phyloP scores from a whole-genome alignment of 306 rosid species.

The Begonia fuchsioides region DNA sequence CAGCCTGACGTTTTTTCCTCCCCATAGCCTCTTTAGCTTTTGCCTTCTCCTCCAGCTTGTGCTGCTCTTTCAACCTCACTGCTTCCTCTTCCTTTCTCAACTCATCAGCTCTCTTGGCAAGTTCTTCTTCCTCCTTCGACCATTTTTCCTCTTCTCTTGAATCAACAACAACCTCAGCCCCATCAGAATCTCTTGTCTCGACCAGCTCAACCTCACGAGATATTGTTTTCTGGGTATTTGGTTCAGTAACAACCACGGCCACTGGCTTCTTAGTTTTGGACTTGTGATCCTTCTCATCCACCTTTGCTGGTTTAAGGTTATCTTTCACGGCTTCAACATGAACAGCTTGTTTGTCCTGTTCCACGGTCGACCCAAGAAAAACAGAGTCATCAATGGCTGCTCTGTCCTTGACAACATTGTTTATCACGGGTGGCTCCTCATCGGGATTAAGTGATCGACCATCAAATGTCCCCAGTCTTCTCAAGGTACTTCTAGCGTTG shows the following conservation, averaged over 20 bases:
- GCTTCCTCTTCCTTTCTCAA: conserved; percentile 56
- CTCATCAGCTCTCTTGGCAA: conserved; percentile 47
- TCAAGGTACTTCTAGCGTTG: conserved; percentile 67
- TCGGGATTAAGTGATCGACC: conserved; percentile 75
- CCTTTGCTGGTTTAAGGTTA: conserved; percentile 27
- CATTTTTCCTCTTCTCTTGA: conserved; percentile 23
- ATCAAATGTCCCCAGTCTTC: conserved; percentile 67
- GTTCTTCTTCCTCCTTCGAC: conserved; percentile 61
- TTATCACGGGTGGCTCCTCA: conserved; percentile 60
- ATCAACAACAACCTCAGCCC: conserved; percentile 38
- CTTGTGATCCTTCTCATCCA: conserved; percentile 20
- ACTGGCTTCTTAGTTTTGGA: conserved; percentile 25
- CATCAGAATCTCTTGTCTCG: conserved; percentile 21
- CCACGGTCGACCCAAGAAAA: conserved; percentile 19
- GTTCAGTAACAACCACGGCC: conserved; percentile 16
- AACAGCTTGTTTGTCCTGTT: conserved; percentile 23
- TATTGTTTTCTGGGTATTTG: conserved; percentile 15
- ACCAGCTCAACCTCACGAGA: conserved; percentile 31
- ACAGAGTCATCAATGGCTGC: conserved; percentile 18
- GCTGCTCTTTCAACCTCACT: conserved; percentile 50
- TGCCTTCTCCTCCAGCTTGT: conserved; percentile 56
- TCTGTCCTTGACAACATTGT: conserved; percentile 22
- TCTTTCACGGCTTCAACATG: conserved; percentile 16
- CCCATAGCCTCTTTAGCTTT: conserved; percentile 70
- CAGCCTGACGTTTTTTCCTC: conserved; percentile 57